A percentile compares a stretch with the other conserved stretches of the same genome.
These are phyloP conservation scores for Exophiala sp. DNA, from an alignment of 2,329 filamentous ascomycete species.

Conservation along the genomic window DNA sequence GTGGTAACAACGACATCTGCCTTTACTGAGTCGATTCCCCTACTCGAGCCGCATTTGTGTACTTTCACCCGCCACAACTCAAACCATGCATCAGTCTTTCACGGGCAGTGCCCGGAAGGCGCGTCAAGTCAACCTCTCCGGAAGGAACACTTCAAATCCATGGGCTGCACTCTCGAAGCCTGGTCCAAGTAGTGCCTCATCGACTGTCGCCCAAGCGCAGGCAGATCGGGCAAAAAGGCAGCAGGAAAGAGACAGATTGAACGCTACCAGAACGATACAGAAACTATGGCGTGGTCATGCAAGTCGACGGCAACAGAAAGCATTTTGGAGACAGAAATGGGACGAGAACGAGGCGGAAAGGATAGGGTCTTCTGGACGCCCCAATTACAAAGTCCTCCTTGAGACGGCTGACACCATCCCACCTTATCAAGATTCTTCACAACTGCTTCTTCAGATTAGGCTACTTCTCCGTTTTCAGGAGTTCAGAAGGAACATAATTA, in stretches of 20 bases:
- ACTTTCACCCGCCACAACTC: not conserved
- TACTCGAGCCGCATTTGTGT: not conserved
- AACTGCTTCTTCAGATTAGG: slow-evolving; percentile 55
- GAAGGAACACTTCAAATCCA: slow-evolving; percentile 69
- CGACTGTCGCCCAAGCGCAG: slow-evolving; percentile 76
- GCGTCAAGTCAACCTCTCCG: slow-evolving; percentile 91
- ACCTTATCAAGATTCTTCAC: slow-evolving; percentile 35
- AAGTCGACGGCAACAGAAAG: slow-evolving; percentile 57
- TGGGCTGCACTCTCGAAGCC: slow-evolving; percentile 54
- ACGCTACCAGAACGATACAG: slow-evolving; percentile 72
- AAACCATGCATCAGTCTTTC: slow-evolving; percentile 84
- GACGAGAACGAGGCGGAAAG: slow-evolving; percentile 54
- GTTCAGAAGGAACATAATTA: slow-evolving; percentile 34
- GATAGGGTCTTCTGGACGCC: not conserved
- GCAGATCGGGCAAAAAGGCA: slow-evolving; percentile 79
- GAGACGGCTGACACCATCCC: slow-evolving; percentile 31
- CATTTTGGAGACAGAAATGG: slow-evolving; percentile 58
- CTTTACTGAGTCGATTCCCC: too few species aligned
- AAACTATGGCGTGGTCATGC: slow-evolving; percentile 76
- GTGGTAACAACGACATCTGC: too few species aligned
- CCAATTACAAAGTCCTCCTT: slow-evolving; percentile 25
- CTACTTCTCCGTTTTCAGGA: slow-evolving; percentile 61
- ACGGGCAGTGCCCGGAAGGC: slow-evolving; percentile 80
- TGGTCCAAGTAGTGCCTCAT: slow-evolving; percentile 35
- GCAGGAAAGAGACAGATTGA: slow-evolving; percentile 71